phyloP scores from a whole-genome alignment of 2,329 filamentous ascomycete species.

The Exophiala calicioides region DNA sequence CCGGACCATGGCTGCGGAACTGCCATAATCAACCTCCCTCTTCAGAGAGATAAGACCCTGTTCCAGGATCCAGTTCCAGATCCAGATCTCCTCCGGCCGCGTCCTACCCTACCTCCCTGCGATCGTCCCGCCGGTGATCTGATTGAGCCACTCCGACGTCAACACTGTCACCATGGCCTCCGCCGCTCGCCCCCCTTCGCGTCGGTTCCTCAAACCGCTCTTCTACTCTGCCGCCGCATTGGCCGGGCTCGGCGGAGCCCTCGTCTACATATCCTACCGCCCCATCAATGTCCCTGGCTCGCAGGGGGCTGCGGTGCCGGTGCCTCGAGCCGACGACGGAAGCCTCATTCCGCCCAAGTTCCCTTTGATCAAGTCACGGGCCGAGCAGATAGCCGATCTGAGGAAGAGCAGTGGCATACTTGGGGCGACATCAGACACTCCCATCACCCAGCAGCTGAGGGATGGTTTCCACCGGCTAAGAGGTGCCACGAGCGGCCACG shows the following conservation, averaged over 20 bases:
- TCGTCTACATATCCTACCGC: constrained; percentile 63
- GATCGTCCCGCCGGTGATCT: too few relatives aligned
- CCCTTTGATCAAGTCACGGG: constrained; percentile 51
- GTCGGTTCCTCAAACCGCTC: constrained; percentile 57
- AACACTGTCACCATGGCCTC: constrained; percentile 25
- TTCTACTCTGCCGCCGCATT: constrained; percentile 61
- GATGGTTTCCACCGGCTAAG: constrained; percentile 28
- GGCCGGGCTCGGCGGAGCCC: constrained; percentile 52
- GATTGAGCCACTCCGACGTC: too few relatives aligned
- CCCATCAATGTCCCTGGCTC: constrained; percentile 65
- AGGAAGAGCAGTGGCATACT: constrained; percentile 44
- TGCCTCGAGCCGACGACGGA: constrained; percentile 61
- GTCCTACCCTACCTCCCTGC: neutral
- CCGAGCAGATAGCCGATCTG: constrained; percentile 55
- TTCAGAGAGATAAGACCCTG: neutral
- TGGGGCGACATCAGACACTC: constrained; percentile 34
- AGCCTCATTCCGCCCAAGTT: constrained; percentile 57
- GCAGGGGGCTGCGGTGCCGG: constrained; percentile 62
- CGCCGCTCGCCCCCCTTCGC: constrained; percentile 24
- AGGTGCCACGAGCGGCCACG: constrained; percentile 17
- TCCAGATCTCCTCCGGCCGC: neutral
- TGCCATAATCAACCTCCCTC: constrained; percentile 5
- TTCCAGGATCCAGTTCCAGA: neutral
- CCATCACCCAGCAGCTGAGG: constrained; percentile 23
- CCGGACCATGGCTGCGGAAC: constrained; percentile 7